Conservation (phyloP, 2,329 filamentous ascomycete genomes). For the Dothideomycetes sp. region DNA sequence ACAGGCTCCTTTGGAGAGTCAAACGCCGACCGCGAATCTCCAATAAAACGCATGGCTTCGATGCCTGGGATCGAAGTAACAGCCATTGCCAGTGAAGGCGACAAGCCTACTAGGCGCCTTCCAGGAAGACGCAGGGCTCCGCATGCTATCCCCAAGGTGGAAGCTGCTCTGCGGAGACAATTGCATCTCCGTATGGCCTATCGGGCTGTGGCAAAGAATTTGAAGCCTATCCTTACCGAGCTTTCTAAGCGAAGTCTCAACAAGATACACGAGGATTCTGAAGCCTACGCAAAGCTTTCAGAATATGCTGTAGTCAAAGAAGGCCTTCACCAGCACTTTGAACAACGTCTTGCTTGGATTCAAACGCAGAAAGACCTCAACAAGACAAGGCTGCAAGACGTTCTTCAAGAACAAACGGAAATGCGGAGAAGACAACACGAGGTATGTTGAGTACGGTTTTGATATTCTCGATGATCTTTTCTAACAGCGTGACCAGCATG, state of each 20-base stretch:
- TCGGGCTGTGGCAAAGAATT: constrained; percentile 50
- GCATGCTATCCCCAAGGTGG: constrained; percentile 37
- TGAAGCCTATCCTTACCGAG: constrained; percentile 58
- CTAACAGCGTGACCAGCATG: constrained; percentile 11
- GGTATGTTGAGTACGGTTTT: constrained; percentile 27
- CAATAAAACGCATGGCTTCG: constrained; percentile 1
- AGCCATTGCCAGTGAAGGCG: constrained; percentile 4
- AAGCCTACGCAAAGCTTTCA: constrained; percentile 44
- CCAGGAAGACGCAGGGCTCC: constrained; percentile 37
- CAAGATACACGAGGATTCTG: constrained; percentile 46
- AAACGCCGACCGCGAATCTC: constrained; percentile 9
- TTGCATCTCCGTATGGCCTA: constrained; percentile 58
- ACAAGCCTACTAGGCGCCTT: constrained; percentile 11
- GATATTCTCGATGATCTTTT: constrained; percentile 27
- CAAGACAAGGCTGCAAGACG: constrained; percentile 29
- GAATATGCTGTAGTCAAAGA: constrained; percentile 46
- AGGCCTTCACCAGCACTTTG: constrained; percentile 43
- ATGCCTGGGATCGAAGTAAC: not conserved
- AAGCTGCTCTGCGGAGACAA: constrained; percentile 46
- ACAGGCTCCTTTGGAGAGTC: constrained; percentile 7
- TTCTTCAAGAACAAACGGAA: constrained; percentile 26
- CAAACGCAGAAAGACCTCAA: constrained; percentile 30
- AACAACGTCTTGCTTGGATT: constrained; percentile 30
- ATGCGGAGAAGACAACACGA: constrained; percentile 29
- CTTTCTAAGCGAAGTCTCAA: constrained; percentile 53